A percentile compares a stretch with the other conserved stretches of the same genome.
These are phyloP conservation scores for Aspergillus costaricaensis DNA, from an alignment of 2,329 filamentous ascomycete genomes.

Conservation along the genomic window DNA sequence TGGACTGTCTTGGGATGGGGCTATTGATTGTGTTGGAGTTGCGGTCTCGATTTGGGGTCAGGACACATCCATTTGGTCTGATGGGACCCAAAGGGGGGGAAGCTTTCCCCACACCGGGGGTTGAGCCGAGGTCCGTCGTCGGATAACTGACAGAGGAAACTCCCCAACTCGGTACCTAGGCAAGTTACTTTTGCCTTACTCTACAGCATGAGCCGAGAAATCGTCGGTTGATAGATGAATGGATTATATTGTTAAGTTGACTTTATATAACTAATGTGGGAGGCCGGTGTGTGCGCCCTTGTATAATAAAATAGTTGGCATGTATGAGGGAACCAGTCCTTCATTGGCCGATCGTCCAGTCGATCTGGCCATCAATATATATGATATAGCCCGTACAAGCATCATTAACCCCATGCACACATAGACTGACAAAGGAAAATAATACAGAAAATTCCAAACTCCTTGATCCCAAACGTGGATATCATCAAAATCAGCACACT, in stretches of 20 bases:
- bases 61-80: neutral
- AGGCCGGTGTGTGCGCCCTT: neutral
- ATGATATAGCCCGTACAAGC: neutral
- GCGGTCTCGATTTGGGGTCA: too few species aligned
- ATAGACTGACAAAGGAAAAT: conserved; percentile 1
- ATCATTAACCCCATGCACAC: neutral
- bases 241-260: neutral
- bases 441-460: conserved; percentile 1
- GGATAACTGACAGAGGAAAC: conserved; percentile 11
- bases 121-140: conserved; percentile 21
- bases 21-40: too few species aligned
- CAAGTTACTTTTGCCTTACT: too few species aligned
- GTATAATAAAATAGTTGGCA: neutral
- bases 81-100: neutral
- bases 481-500: conserved; percentile 3
- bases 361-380: neutral
- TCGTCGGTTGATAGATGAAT: neutral
- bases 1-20: too few species aligned
- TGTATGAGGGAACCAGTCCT: neutral
- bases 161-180: neutral
- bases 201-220: neutral
- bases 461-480: conserved; percentile 5
- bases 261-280: neutral
- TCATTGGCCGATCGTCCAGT: neutral
- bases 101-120: conserved; percentile 9